These are phyloP conservation scores for Emydomyces testavorans DNA, from an alignment of 2,329 filamentous ascomycete species.

Conservation along the genomic window DNA sequence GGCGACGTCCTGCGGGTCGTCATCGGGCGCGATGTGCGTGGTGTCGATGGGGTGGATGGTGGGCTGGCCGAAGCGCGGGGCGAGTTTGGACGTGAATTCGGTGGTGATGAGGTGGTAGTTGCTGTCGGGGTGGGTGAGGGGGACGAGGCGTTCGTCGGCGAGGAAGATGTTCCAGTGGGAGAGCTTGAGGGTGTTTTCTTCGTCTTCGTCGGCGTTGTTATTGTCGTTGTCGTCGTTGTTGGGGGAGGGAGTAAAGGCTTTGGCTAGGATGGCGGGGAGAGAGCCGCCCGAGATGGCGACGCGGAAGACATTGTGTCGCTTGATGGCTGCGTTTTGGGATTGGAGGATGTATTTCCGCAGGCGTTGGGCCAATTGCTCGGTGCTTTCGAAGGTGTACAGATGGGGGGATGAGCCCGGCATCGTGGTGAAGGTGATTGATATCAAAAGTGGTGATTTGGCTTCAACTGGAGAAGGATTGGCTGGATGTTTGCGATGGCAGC, in stretches of 20 bases:
- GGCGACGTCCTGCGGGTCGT: constrained; percentile 81
- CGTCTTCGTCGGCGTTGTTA: constrained; percentile 43
- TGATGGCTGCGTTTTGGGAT: constrained; percentile 66
- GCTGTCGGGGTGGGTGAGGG: constrained; percentile 82
- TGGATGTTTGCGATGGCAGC: background rate
- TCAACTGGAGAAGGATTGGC: no score
- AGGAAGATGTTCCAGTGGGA: constrained; percentile 96
- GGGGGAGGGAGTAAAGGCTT: constrained; percentile 50
- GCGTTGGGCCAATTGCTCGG: constrained; percentile 58
- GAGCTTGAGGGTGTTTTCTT: constrained; percentile 59
- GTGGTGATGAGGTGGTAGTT: constrained; percentile 83
- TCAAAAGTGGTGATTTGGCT: no score
- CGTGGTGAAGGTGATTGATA: constrained; percentile 14
- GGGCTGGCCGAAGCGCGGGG: constrained; percentile 52
- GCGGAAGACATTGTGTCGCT: constrained; percentile 75
- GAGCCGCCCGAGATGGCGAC: constrained; percentile 89
- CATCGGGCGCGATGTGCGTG: constrained; percentile 53
- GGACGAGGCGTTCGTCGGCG: constrained; percentile 90
- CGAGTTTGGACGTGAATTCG: constrained; percentile 82
- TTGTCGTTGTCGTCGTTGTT: constrained; percentile 37
- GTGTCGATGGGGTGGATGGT: constrained; percentile 69
- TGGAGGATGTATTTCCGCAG: constrained; percentile 74
- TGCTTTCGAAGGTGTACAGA: constrained; percentile 68
- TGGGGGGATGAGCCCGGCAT: constrained; percentile 34
- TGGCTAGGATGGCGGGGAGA: constrained; percentile 74